phyloP scores from a whole-genome alignment of 306 rosid genomes.

The Clitoria ternatea region DNA sequence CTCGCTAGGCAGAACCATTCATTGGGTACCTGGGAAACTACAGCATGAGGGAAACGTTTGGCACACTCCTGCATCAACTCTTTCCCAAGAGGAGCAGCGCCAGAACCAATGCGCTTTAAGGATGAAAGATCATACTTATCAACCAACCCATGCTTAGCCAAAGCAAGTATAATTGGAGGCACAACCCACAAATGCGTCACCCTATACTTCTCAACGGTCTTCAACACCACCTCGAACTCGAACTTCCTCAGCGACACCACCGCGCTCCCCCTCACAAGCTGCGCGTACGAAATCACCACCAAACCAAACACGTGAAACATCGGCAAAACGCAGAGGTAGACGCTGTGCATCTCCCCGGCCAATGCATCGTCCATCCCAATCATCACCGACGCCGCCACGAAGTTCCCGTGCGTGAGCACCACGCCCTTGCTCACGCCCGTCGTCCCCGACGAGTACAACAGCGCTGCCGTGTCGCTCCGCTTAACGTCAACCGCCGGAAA shows the following conservation, averaged over 20 bases:
- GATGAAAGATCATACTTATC: conserved; percentile 68
- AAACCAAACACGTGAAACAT: conserved; percentile 89
- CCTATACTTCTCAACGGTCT: conserved; percentile 57
- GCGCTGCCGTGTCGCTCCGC: conserved; percentile 69
- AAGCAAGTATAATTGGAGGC: conserved; percentile 79
- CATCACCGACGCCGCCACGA: conserved; percentile 63
- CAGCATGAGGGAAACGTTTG: conserved; percentile 46
- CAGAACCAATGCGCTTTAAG: conserved; percentile 61
- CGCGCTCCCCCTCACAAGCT: conserved; percentile 63
- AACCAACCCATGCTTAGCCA: conserved; percentile 59
- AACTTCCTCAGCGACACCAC: conserved; percentile 55
- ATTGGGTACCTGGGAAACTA: conserved; percentile 54
- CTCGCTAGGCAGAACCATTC: neutral
- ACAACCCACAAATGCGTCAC: conserved; percentile 77
- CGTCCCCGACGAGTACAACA: conserved; percentile 87
- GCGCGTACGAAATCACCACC: conserved; percentile 43
- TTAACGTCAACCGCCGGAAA: conserved; percentile 39
- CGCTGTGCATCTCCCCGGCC: conserved; percentile 26
- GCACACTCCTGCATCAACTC: conserved; percentile 79
- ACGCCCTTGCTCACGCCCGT: conserved; percentile 89
- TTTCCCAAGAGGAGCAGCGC: conserved; percentile 94
- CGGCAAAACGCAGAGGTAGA: conserved; percentile 68
- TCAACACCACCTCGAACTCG: conserved; percentile 55
- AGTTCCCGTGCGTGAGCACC: conserved; percentile 59
- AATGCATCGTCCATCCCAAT: conserved; percentile 51